Evolutionary conservation across 176 grass and related monocot genomes (phyloP).

Genomic region (Typha latifolia): DNA sequence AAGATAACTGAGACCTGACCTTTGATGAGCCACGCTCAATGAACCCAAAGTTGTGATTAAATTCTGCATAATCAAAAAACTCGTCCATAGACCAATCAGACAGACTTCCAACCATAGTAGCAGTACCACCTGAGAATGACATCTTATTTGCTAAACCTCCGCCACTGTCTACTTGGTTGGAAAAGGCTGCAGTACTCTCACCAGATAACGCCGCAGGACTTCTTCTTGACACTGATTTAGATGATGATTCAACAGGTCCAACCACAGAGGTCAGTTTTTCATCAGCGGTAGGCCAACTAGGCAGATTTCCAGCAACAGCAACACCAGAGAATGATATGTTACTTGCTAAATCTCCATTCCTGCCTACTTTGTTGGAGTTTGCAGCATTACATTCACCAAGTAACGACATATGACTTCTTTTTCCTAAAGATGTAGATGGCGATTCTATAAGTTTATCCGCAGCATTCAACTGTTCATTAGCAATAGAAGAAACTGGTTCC

Average conservation of each 20-base stretch:
- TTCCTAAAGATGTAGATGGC: too few species aligned
- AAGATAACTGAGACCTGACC: constrained; percentile 16
- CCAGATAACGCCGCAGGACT: constrained; percentile 16
- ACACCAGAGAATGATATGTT: too few species aligned
- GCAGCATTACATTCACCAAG: too few species aligned
- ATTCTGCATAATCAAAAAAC: constrained; percentile 45
- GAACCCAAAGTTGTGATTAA: constrained; percentile 40
- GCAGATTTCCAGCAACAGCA: too few species aligned
- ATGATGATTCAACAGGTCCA: constrained; percentile 16
- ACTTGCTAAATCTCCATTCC: too few species aligned
- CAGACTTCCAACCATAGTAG: too few species aligned
- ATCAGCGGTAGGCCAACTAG: constrained; percentile 17
- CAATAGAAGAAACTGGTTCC: constrained; percentile 36
- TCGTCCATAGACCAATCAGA: constrained; percentile 35
- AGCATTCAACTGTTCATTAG: constrained; percentile 1
- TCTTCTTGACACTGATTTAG: constrained; percentile 22
- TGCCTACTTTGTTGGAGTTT: too few species aligned
- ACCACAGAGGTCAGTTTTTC: constrained; percentile 9
- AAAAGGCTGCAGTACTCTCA: constrained; percentile 23
- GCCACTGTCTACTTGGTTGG: constrained; percentile 20
- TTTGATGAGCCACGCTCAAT: constrained; percentile 50
- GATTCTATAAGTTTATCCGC: too few species aligned
- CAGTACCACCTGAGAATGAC: constrained; percentile 24
- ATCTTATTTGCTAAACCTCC: constrained; percentile 26
- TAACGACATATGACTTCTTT: too few species aligned